Base-by-base conservation (phyloP, 805 yeast genomes). In the Priceomyces medius region DNA sequence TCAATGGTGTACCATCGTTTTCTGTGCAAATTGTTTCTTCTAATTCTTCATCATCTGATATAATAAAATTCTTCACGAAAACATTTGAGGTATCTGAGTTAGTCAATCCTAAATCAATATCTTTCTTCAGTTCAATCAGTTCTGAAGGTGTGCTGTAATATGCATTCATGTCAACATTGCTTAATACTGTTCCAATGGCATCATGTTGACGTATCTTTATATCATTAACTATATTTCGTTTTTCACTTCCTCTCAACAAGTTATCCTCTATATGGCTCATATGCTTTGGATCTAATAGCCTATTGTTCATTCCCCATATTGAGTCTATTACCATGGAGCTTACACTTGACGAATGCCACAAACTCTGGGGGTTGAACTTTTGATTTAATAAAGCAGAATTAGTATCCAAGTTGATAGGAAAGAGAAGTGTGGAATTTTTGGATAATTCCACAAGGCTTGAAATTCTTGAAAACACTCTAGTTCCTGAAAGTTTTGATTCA, bases 211-310 rank as follows among this genome's bases (percentile, higher is more conserved):
- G 47, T 4, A 54, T 50, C 7, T 46, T 47, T 7, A 73, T 52
- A 24, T 61, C 64, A 19, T 74, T 68, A 12, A 79, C 74, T n/a
- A 81, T 59, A 33, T 74, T 77, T 42, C 85, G 61, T 12, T 61
- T 58, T 0, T 67, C 43, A 10, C 73, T 74, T 4, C 68, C 62
- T 0, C 71, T 62, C 19, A 81, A 50, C 0, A 74, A 62, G 37
- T 64, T 58, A 27, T 64, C 70, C 41, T 69, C 73, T 3, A 84
- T 53, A 3, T 63, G 63, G 14, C 61, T 58, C 78, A 83, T 76
- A 3, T 64, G 53, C 0, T 56, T 49, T 8, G 62, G 54, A 10
- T 47, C 41, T 0, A 52, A 43, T 8, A 66, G 54, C 37, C 75
- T 72, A 38, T 73, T 64, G 37, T 53, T 42, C 20, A 64, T 45